Percentiles rank a stretch among this genome's conserved stretches.
Conservation (phyloP, 352 stramenopile genomes). For the Ophiocytium majus region DNA sequence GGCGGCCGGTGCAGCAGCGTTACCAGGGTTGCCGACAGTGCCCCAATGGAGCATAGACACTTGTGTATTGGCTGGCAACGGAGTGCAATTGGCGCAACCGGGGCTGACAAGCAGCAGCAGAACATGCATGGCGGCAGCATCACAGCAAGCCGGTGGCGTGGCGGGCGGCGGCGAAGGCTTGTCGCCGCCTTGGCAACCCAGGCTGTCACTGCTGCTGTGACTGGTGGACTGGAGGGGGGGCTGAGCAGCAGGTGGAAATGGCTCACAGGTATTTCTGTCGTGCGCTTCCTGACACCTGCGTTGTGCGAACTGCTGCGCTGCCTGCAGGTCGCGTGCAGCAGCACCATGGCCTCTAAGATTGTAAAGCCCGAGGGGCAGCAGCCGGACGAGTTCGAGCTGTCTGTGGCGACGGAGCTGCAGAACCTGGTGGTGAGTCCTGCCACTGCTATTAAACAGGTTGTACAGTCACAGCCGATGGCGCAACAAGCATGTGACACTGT, state of each 20-base stretch:
- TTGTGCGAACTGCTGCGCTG: not conserved
- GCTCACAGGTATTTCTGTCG: no score
- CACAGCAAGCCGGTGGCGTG: not conserved
- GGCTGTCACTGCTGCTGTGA: not conserved
- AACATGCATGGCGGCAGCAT: no score
- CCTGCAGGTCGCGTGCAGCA: conserved; percentile 29
- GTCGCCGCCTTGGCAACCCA: not conserved
- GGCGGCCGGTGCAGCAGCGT: no score
- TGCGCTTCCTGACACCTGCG: not conserved
- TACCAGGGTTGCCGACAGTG: no score
- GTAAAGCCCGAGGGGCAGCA: conserved; percentile 62
- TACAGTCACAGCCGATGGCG: not conserved
- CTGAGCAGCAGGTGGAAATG: no score
- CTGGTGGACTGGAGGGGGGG: no score
- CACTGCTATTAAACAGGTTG: conserved; percentile 20
- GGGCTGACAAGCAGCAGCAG: no score
- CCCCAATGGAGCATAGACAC: no score
- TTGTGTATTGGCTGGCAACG: no score
- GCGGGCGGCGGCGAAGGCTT: not conserved
- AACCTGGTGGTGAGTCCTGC: conserved; percentile 67
- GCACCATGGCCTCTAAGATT: conserved; percentile 44
- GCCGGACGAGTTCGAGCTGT: conserved; percentile 75
- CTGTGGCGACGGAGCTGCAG: conserved; percentile 73
- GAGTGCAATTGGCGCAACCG: no score
- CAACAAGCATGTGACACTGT: conserved; percentile 19